These are phyloP conservation scores for Aspergillus sp. DNA, from an alignment of 2,329 filamentous ascomycete species.

Conservation along the genomic window DNA sequence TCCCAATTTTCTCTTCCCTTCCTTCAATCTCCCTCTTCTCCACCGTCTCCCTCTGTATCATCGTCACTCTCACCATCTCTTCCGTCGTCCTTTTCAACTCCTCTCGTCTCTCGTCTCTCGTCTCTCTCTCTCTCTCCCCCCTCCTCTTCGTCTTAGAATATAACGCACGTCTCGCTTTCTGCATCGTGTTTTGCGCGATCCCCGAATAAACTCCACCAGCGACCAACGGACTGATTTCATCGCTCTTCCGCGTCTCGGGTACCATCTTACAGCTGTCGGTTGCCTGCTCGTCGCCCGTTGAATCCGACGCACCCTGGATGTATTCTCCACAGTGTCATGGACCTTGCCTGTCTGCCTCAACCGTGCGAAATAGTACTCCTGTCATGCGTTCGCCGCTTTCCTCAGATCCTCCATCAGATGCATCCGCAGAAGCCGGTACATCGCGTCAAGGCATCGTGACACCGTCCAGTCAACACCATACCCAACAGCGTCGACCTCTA, in stretches of 20 bases:
- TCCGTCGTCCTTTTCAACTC: slow-evolving; percentile 9
- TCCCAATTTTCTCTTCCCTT: slow-evolving; percentile 19
- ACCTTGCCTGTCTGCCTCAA: slow-evolving; percentile 26
- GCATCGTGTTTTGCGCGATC: slow-evolving; percentile 7
- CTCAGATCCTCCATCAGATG: slow-evolving; percentile 20
- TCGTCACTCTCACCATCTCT: slow-evolving; percentile 2
- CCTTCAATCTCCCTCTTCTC: slow-evolving; percentile 19
- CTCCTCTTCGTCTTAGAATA: background rate
- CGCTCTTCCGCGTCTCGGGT: background rate
- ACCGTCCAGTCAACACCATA: slow-evolving; percentile 11
- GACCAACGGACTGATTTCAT: background rate
- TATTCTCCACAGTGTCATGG: slow-evolving; percentile 34
- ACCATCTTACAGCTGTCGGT: background rate
- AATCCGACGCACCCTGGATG: slow-evolving; percentile 28
- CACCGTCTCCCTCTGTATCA: slow-evolving; percentile 20
- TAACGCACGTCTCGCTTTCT: slow-evolving; percentile 14
- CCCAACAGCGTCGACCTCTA: slow-evolving; percentile 17
- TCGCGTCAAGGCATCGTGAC: slow-evolving; percentile 17
- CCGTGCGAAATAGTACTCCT: slow-evolving; percentile 26
- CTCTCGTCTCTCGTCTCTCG: slow-evolving; percentile 11
- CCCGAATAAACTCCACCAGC: background rate
- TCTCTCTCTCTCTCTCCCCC: slow-evolving; percentile 5
- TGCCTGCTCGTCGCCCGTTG: slow-evolving; percentile 9
- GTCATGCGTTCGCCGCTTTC: slow-evolving; percentile 30
- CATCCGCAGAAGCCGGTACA: slow-evolving; percentile 15